Conservation (phyloP, 495 filamentous ascomycete genomes). For the Penicillium simplicissimum region DNA sequence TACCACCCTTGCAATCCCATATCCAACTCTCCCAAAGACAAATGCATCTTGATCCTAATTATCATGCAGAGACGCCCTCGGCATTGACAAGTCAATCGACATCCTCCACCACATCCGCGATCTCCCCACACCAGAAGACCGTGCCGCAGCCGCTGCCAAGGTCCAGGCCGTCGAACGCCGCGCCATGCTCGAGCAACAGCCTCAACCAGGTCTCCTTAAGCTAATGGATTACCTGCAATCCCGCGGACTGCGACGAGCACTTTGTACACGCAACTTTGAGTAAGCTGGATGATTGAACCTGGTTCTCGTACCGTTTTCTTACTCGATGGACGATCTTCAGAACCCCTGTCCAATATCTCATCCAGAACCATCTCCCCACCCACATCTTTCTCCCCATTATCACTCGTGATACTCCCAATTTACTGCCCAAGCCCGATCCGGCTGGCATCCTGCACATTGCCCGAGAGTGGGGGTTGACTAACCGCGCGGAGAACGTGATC, state of each 20-base stretch:
- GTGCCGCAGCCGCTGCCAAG: conserved; percentile 63
- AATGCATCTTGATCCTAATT: neutral
- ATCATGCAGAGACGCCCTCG: conserved; percentile 51
- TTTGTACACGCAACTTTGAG: conserved; percentile 96
- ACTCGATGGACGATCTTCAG: conserved; percentile 32
- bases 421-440: conserved; percentile 82
- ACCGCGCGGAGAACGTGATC: conserved; percentile 52
- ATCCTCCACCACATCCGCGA: conserved; percentile 85
- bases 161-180: conserved; percentile 77
- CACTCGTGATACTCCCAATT: conserved; percentile 71
- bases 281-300: conserved; percentile 25
- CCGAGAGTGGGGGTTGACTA: conserved; percentile 63
- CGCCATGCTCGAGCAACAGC: conserved; percentile 75
- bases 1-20: neutral
- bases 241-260: conserved; percentile 66
- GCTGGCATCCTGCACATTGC: conserved; percentile 87
- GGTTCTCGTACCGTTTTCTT: neutral
- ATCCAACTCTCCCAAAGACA: neutral
- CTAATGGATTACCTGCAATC: conserved; percentile 81
- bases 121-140: conserved; percentile 60
- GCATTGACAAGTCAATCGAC: conserved; percentile 68
- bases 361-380: conserved; percentile 68
- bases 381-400: conserved; percentile 78
- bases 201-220: conserved; percentile 72
- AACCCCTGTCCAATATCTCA: conserved; percentile 66